Evolutionary conservation across 108 stramenopile genomes (phyloP).

Genomic region (Aurantiochytrium sp.): DNA sequence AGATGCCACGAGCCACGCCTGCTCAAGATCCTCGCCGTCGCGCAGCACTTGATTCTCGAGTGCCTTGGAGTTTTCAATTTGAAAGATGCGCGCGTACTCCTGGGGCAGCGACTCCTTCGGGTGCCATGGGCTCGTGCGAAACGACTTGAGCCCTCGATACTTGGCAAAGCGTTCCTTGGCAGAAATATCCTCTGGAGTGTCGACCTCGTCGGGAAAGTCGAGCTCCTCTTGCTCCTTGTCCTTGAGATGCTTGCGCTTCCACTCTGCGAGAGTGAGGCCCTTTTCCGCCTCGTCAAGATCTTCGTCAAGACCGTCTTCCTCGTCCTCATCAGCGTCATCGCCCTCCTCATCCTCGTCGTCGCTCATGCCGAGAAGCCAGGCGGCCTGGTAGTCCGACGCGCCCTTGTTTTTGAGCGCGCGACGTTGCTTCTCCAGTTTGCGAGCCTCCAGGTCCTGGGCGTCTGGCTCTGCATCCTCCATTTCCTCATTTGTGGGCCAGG

Average conservation of each 20-base stretch:
- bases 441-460: constrained; percentile 26
- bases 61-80: constrained; percentile 74
- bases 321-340: constrained; percentile 45
- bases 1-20: constrained; percentile 49
- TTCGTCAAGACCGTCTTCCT: constrained; percentile 49
- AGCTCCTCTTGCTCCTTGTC: constrained; percentile 64
- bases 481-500: constrained; percentile 91
- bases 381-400: constrained; percentile 88
- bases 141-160: constrained; percentile 85
- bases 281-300: constrained; percentile 53
- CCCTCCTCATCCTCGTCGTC: constrained; percentile 52
- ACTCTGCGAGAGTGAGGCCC: constrained; percentile 56
- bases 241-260: constrained; percentile 50
- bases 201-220: constrained; percentile 95
- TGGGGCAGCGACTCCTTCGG: constrained; percentile 93
- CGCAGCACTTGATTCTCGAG: constrained; percentile 64
- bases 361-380: constrained; percentile 80
- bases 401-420: constrained; percentile 62
- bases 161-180: constrained; percentile 86
- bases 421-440: constrained; percentile 42
- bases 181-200: constrained; percentile 70
- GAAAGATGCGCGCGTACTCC: constrained; percentile 83
- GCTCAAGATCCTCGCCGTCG: constrained; percentile 44
- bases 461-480: constrained; percentile 30
- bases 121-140: constrained; percentile 88